Conservation (phyloP, 1,284 basidiomycete genomes). For the Sporisorium exsertum region DNA sequence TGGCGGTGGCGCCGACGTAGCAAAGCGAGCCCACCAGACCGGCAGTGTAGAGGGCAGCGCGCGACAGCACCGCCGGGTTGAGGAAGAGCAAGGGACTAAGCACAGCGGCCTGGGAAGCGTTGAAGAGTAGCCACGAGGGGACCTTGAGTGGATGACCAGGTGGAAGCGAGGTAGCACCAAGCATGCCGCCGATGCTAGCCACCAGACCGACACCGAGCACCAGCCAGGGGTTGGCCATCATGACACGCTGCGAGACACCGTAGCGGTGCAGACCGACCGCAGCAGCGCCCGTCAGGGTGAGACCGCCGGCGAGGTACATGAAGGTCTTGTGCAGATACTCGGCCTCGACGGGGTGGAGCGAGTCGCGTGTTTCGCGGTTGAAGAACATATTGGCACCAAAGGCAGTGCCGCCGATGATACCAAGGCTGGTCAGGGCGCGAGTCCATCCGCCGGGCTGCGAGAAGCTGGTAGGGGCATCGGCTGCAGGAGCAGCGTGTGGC, state of each 20-base stretch:
- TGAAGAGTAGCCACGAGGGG: slow-evolving; percentile 75
- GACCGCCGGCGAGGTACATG: slow-evolving; percentile 84
- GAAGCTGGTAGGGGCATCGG: slow-evolving; percentile 56
- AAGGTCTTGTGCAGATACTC: slow-evolving; percentile 83
- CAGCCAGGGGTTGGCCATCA: slow-evolving; percentile 86
- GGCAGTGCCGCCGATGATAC: slow-evolving; percentile 65
- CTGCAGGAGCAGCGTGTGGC: slow-evolving; percentile 55
- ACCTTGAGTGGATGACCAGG: slow-evolving; percentile 69
- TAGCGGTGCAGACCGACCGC: slow-evolving; percentile 82
- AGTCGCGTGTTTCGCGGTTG: slow-evolving; percentile 66
- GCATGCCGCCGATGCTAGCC: slow-evolving; percentile 70
- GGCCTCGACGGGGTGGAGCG: slow-evolving; percentile 49
- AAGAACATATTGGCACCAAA: slow-evolving; percentile 66
- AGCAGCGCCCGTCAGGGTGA: slow-evolving; percentile 80
- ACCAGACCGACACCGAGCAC: slow-evolving; percentile 83
- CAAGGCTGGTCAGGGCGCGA: slow-evolving; percentile 58
- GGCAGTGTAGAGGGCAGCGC: slow-evolving; percentile 87
- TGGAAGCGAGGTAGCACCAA: slow-evolving; percentile 66
- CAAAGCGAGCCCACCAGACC: slow-evolving; percentile 83
- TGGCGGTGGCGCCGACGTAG: slow-evolving; percentile 89
- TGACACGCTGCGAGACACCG: slow-evolving; percentile 81
- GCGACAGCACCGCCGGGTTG: slow-evolving; percentile 84
- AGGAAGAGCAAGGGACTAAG: slow-evolving; percentile 78
- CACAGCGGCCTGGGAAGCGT: slow-evolving; percentile 85
- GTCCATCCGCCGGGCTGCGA: slow-evolving; percentile 62